Percentiles rank a stretch among this genome's conserved stretches.
Conservation (phyloP, 345 rosid genomes). For the Jatropha curcas region DNA sequence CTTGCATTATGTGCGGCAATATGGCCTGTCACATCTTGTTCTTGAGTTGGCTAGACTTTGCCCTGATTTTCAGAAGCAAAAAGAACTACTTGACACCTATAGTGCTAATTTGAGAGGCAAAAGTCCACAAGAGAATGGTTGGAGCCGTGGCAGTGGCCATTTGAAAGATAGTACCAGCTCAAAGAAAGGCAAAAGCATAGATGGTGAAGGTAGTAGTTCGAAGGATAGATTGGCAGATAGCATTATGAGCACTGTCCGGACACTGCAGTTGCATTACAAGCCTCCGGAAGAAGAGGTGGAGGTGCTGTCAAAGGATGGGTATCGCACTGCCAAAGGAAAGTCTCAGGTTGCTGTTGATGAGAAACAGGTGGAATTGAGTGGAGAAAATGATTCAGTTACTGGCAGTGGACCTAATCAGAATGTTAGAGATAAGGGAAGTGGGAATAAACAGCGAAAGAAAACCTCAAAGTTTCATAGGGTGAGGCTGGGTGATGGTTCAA, state of each 20-base stretch:
- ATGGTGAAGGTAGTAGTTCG: conserved; percentile 33
- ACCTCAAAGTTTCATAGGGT: conserved; percentile 71
- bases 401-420: conserved; percentile 34
- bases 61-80: conserved; percentile 81
- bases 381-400: conserved; percentile 21
- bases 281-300: conserved; percentile 52
- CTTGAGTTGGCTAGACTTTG: conserved; percentile 80
- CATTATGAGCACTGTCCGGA: conserved; percentile 54
- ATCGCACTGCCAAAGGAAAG: conserved; percentile 57
- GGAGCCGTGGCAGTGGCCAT: conserved; percentile 19
- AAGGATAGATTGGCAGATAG: conserved; percentile 59
- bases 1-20: conserved; percentile 63
- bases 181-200: conserved; percentile 43
- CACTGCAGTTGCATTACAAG: conserved; percentile 53
- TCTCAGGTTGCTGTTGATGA: conserved; percentile 37
- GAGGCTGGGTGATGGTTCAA: conserved; percentile 77
- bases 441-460: conserved; percentile 67
- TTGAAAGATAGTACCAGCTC: conserved; percentile 28
- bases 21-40: conserved; percentile 72
- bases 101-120: conserved; percentile 43
- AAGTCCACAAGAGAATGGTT: conserved; percentile 32
- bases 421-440: conserved; percentile 35
- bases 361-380: conserved; percentile 28
- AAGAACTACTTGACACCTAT: conserved; percentile 73
- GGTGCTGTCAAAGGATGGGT: conserved; percentile 57